Base-by-base conservation (phyloP, 2,329 filamentous ascomycete species). In the Phoma sp. region DNA sequence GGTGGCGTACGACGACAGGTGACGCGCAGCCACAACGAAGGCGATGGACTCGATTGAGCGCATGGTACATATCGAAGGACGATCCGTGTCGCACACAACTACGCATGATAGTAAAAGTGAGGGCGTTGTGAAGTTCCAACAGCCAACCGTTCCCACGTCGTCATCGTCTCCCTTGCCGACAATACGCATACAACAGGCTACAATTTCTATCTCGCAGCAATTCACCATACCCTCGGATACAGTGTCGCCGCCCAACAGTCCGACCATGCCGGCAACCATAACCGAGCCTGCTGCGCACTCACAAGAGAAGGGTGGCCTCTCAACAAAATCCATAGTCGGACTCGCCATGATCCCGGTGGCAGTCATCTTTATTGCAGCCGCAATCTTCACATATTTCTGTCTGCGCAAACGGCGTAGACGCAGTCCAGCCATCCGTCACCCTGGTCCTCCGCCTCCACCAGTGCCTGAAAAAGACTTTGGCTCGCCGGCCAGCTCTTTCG, bases 331-430 rank as follows among this genome's bases (percentile, higher is more conserved):
- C 2, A 33, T 69, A 65, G 39, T 69, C 10, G 69, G 67, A 10
- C 60, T 72, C 12, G 67, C 58, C 6, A 66, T 69, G 57, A 63
- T 68, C 33, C 68, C 69, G 4, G 46, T 69, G 6, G 57, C 61
- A 1, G 51, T 62, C 12, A 46, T 57, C n/a, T 24, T 67, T 2
- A 58, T 60, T 44, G 51, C 54, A 15, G 22, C 57, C 9, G 58
- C 52, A n/a, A 43, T 65, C 21, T 60, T 64, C 53, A 57, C 57
- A 38, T 51, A 58, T 19, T 64, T 65, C 46, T 63, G 65, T 55
- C 59, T 57, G 39, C 62, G 63, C 17, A 57, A 48, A 24, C 60
- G 60, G 17, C 56, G 43, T 25, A 43, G 43, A 33, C 45, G 6
- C 7, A 32, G 9, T 4, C 35, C 46, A 12, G 13, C 46, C n/a